Evolutionary conservation across 192 early-diverging fungal species (phyloP).

Genomic region (Kappamyces sp.): DNA sequence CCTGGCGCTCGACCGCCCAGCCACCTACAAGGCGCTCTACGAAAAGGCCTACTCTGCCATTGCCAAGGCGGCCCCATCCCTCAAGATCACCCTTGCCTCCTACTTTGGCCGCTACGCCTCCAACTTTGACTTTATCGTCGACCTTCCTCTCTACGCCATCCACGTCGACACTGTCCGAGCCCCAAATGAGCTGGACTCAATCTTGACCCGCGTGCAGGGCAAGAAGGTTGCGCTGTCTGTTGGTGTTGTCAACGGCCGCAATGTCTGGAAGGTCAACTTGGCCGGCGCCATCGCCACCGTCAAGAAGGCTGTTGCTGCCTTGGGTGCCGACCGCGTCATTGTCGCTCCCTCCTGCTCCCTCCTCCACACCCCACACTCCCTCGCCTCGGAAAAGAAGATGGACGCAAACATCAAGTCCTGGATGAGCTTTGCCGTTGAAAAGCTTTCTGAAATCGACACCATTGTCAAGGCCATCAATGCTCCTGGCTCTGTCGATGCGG

Average conservation of each 20-base stretch:
- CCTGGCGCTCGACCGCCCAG: slow-evolving; percentile 58
- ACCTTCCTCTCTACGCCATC: slow-evolving; percentile 74
- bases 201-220: slow-evolving; percentile 49
- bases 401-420: slow-evolving; percentile 80
- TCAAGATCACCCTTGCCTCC: slow-evolving; percentile 79
- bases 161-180: slow-evolving; percentile 90
- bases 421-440: slow-evolving; percentile 91
- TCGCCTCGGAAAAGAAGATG: slow-evolving; percentile 62
- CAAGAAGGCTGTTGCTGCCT: slow-evolving; percentile 55
- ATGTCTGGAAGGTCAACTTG: slow-evolving; percentile 95
- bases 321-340: slow-evolving; percentile 71
- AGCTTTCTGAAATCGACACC: slow-evolving; percentile 73
- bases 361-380: slow-evolving; percentile 86
- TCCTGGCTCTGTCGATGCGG: slow-evolving; percentile 54
- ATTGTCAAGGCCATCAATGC: slow-evolving; percentile 57
- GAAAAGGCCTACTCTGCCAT: slow-evolving; percentile 60
- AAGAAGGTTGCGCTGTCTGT: slow-evolving; percentile 72
- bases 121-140: slow-evolving; percentile 63
- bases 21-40: slow-evolving; percentile 46
- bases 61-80: slow-evolving; percentile 31
- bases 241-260: slow-evolving; percentile 92
- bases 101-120: slow-evolving; percentile 85
- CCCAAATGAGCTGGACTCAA: slow-evolving; percentile 68
- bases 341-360: slow-evolving; percentile 88
- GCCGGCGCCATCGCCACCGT: slow-evolving; percentile 62